A percentile compares a stretch with the other conserved stretches of the same genome.
Evolutionary conservation across 225 moss, liverwort and hornwort genomes (phyloP).

Genomic region (Ulota crispa): DNA sequence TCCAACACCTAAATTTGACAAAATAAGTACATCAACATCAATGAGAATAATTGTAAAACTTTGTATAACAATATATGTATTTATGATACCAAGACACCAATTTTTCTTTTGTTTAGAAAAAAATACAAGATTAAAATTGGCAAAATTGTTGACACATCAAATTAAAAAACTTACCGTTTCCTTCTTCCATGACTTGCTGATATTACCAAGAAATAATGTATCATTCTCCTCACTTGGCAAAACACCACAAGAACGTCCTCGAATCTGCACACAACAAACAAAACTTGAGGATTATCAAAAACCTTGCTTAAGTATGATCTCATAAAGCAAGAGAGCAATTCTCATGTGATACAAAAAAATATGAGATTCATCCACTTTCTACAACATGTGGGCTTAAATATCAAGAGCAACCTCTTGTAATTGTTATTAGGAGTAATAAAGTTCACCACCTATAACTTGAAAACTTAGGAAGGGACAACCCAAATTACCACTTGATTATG

Average conservation of each 20-base stretch:
- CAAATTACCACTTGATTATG: rapidly evolving
- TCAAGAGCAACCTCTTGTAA: not conserved
- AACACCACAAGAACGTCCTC: constrained; percentile 59
- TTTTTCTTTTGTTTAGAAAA: not conserved
- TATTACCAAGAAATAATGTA: constrained; percentile 63
- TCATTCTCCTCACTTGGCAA: constrained; percentile 62
- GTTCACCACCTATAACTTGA: not conserved
- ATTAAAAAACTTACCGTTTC: constrained; percentile 27
- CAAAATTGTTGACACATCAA: not conserved
- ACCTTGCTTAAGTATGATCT: not conserved
- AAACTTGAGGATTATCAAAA: not conserved
- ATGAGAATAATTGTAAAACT: not conserved
- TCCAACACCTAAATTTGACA: constrained; percentile 38
- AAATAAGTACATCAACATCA: not conserved
- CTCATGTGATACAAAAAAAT: rapidly evolving
- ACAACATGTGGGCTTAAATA: rapidly evolving
- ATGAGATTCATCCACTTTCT: not conserved
- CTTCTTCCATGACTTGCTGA: constrained; percentile 53
- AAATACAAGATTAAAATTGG: rapidly evolving
- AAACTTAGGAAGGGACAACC: not conserved
- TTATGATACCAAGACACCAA: not conserved
- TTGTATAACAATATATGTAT: rapidly evolving
- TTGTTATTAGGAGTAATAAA: not conserved
- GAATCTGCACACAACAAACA: constrained; percentile 30
- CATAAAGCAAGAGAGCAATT: not conserved